Conservation (phyloP, 495 filamentous ascomycete species). For the Lasiosphaeria hispida region DNA sequence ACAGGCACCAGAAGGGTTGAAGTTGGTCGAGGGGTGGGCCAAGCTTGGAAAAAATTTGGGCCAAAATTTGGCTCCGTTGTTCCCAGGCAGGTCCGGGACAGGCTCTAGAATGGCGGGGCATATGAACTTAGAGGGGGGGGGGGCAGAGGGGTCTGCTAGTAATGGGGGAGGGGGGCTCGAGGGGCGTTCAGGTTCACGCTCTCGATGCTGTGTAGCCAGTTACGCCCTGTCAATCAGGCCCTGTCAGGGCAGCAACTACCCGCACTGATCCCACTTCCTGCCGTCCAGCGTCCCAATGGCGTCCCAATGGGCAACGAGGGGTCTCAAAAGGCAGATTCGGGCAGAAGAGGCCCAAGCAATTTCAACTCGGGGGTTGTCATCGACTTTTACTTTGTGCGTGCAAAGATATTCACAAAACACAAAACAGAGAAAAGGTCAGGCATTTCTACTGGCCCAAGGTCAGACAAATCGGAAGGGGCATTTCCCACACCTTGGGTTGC, state of each 20-base stretch:
- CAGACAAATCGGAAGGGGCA: too few relatives aligned
- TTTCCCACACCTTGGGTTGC: too few relatives aligned
- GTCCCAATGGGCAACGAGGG: too few relatives aligned
- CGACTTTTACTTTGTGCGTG: too few relatives aligned
- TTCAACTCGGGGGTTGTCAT: too few relatives aligned
- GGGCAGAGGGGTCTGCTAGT: neutral
- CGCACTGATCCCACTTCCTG: conserved; percentile 5
- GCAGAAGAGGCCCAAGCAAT: too few relatives aligned
- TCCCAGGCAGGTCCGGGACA: conserved; percentile 13
- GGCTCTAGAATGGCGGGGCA: conserved; percentile 30
- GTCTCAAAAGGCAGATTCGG: too few relatives aligned
- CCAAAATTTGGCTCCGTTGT: conserved; percentile 27
- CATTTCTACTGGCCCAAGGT: too few relatives aligned
- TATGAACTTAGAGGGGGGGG: conserved; percentile 12
- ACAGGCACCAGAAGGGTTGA: conserved; percentile 24
- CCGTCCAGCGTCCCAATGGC: neutral
- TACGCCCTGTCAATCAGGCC: too few relatives aligned
- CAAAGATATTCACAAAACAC: too few relatives aligned
- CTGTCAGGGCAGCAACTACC: conserved; percentile 2
- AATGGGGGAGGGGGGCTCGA: neutral
- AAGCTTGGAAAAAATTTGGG: conserved; percentile 38
- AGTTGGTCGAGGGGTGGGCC: conserved; percentile 18
- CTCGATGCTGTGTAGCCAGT: conserved; percentile 1
- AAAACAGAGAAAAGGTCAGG: too few relatives aligned
- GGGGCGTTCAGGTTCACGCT: conserved; percentile 5